Conservation (phyloP, 192 early-diverging fungal species). For the Mortierella alpina region DNA sequence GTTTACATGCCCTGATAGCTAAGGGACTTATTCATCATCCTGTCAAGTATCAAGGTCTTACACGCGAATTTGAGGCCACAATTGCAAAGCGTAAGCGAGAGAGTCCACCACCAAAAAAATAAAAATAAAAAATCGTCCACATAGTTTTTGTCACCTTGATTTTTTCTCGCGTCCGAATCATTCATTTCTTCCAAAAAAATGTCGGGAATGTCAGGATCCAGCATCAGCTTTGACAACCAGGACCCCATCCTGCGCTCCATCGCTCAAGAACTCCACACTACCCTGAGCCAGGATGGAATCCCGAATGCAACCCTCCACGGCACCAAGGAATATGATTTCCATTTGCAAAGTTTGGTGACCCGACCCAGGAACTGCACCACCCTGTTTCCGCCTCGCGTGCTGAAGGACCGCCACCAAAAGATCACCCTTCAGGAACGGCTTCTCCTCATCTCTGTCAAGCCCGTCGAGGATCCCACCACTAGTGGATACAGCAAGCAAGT, state of each 20-base stretch:
- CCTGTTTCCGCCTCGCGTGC: conserved; percentile 27
- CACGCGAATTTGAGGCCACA: no score
- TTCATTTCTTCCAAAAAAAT: conserved; percentile 4
- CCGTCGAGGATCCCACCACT: background rate
- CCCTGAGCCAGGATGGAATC: background rate
- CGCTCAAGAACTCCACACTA: conserved; percentile 16
- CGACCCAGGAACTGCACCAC: background rate
- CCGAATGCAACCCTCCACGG: background rate
- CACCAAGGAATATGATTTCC: conserved; percentile 11
- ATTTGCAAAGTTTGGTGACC: conserved; percentile 34
- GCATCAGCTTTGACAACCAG: background rate
- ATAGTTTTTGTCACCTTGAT: no score
- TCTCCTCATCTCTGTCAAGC: conserved; percentile 16
- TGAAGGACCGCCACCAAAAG: conserved; percentile 6
- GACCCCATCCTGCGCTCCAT: conserved; percentile 24
- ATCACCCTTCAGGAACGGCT: conserved; percentile 40
- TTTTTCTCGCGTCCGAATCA: no score
- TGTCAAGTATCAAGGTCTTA: no score
- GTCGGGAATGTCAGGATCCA: background rate
- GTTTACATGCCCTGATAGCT: background rate
- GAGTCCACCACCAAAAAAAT: no score
- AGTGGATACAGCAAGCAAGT: background rate
- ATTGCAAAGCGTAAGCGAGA: no score
- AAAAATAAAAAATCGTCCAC: background rate
- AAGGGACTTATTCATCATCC: no score